Percentiles rank a stretch among this genome's conserved stretches.
Conservation (phyloP, 805 yeast genomes). For the Saccharomycopsis fibuligera region DNA sequence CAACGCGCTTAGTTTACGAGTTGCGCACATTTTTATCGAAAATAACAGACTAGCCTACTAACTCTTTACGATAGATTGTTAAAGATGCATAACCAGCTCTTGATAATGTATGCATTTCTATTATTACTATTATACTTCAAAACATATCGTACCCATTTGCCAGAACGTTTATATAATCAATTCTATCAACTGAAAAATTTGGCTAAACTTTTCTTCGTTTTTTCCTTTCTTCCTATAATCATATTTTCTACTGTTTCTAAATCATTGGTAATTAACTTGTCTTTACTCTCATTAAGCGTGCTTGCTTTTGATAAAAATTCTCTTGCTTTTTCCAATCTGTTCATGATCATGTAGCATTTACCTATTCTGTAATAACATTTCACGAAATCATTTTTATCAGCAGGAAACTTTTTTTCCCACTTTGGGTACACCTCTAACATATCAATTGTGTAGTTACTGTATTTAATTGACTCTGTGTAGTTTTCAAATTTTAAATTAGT, state of each 20-base stretch:
- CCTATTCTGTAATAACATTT: constrained; percentile 58
- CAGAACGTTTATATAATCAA: too few relatives aligned
- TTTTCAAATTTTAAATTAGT: constrained; percentile 43
- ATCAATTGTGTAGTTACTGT: constrained; percentile 51
- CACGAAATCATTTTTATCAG: constrained; percentile 39
- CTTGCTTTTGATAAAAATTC: constrained; percentile 40
- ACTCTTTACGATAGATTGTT: too few relatives aligned
- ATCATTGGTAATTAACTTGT: constrained; percentile 42
- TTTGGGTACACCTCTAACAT: constrained; percentile 21
- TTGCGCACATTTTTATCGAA: too few relatives aligned
- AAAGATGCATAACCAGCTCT: too few relatives aligned
- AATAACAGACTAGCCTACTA: too few relatives aligned
- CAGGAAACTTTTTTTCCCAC: constrained; percentile 29
- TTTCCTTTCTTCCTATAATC: constrained; percentile 38
- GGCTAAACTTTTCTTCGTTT: constrained; percentile 49
- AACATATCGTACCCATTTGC: too few relatives aligned
- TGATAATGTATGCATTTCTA: not conserved
- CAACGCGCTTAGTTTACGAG: too few relatives aligned
- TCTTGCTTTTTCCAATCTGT: constrained; percentile 45
- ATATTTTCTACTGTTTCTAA: constrained; percentile 35
- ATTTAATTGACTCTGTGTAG: constrained; percentile 45
- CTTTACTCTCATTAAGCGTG: constrained; percentile 38
- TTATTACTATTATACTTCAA: not conserved
- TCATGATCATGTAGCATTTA: constrained; percentile 36
- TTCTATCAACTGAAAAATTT: constrained; percentile 46